Conservation (phyloP, 768 basidiomycete species). For the Amanita fuliginea region DNA sequence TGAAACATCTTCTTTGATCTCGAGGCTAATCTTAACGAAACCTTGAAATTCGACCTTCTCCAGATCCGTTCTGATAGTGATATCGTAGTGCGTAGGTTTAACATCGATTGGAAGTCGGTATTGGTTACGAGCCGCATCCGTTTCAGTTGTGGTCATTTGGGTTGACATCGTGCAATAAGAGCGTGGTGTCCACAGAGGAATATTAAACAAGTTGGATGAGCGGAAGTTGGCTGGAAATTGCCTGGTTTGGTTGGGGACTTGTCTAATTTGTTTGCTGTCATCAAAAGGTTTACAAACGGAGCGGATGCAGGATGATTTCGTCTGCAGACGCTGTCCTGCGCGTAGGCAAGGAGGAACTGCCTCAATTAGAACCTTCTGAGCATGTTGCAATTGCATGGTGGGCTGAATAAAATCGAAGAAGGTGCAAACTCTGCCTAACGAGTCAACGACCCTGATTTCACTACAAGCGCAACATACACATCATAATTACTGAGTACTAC, state of each 20-base stretch:
- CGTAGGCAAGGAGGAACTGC: neutral
- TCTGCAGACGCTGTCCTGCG: neutral
- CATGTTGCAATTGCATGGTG: neutral
- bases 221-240: neutral
- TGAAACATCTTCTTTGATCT: conserved; percentile 51
- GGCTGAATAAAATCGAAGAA: neutral
- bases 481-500: neutral
- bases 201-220: neutral
- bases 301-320: neutral
- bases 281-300: neutral
- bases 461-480: neutral
- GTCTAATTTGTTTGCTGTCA: neutral
- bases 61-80: conserved; percentile 76
- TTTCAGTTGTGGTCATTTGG: conserved; percentile 18
- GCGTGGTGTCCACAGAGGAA: neutral
- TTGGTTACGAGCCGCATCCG: conserved; percentile 18
- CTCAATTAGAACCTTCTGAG: neutral
- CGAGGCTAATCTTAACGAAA: conserved; percentile 62
- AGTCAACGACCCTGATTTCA: neutral
- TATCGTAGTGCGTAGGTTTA: conserved; percentile 66
- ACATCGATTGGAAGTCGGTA: conserved; percentile 60
- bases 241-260: neutral
- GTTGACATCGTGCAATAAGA: conserved; percentile 1
- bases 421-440: neutral
- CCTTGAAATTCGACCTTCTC: conserved; percentile 68